Percentiles rank a stretch among this genome's conserved stretches.
Evolutionary conservation across 495 filamentous ascomycete genomes (phyloP).

Genomic region (Viridothelium virens): DNA sequence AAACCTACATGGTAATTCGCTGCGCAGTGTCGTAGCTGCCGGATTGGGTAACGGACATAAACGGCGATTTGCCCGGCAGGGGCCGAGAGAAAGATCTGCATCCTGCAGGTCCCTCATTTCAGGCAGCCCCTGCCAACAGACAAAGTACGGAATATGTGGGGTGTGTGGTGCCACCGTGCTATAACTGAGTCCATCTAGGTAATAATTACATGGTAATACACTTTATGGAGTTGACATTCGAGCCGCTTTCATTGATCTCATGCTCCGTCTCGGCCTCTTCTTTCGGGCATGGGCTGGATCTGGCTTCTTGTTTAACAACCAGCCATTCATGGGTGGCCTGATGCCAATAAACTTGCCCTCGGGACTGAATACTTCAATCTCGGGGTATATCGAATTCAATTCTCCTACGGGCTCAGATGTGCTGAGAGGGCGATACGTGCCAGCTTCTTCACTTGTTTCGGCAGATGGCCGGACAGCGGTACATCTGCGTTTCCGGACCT

Average conservation of each 20-base stretch:
- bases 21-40: no score
- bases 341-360: slow-evolving; percentile 66
- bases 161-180: neutral
- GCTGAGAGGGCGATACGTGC: slow-evolving; percentile 14
- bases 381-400: slow-evolving; percentile 43
- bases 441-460: slow-evolving; percentile 12
- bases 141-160: no score
- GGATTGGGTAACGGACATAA: no score
- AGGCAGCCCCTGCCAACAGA: no score
- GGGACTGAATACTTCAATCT: slow-evolving; percentile 78
- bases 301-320: slow-evolving; percentile 39
- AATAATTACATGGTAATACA: neutral
- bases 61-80: no score
- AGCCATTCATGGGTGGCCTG: slow-evolving; percentile 67
- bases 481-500: slow-evolving; percentile 51
- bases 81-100: no score
- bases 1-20: no score
- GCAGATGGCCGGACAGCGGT: neutral
- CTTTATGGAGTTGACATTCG: neutral
- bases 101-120: no score
- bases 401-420: slow-evolving; percentile 6
- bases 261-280: slow-evolving; percentile 43
- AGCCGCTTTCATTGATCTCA: slow-evolving; percentile 36
- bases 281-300: slow-evolving; percentile 20
- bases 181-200: neutral